Evolutionary conservation across 345 rosid genomes (phyloP).

Genomic region (Eucalyptus virginea): DNA sequence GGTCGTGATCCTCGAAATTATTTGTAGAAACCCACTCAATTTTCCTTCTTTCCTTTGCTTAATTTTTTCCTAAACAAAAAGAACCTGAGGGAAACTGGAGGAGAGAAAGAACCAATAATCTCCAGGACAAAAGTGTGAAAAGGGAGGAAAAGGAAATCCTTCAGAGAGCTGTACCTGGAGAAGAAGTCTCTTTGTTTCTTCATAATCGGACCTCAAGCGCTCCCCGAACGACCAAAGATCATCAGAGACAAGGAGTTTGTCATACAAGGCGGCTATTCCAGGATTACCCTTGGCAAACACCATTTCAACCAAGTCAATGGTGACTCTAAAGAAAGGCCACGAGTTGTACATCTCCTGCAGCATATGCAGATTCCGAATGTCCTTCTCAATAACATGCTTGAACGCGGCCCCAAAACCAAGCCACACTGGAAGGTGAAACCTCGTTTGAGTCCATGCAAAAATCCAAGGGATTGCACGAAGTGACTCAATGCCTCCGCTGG

Average conservation of each 20-base stretch:
- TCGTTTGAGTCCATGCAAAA: constrained; percentile 99
- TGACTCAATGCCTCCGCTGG: constrained; percentile 93
- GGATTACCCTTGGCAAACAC: constrained; percentile 99
- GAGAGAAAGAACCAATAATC: neutral
- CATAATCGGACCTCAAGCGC: constrained; percentile 49
- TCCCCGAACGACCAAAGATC: constrained; percentile 77
- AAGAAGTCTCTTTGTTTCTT: constrained; percentile 79
- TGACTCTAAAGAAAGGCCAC: constrained; percentile 97
- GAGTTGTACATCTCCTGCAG: constrained; percentile 78
- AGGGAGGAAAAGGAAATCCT: neutral
- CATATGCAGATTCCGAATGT: constrained; percentile 67
- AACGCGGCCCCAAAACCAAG: constrained; percentile 94
- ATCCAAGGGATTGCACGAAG: constrained; percentile 99
- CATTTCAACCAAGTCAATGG: constrained; percentile 96
- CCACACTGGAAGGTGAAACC: constrained; percentile 99
- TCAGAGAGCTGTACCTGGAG: constrained; percentile 48
- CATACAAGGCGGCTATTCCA: constrained; percentile 76
- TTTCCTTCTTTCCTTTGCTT: neutral
- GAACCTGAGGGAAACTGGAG: neutral
- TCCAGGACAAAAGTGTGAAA: neutral
- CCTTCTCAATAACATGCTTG: constrained; percentile 55
- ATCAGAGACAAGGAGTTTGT: constrained; percentile 79
- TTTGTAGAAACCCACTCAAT: neutral
- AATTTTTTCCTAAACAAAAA: neutral
- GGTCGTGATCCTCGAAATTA: neutral